Evolutionary conservation across 1,284 basidiomycete genomes (phyloP), one percentile per base, ranked within the genome.

Genomic region (Leccinum subrobustum): DNA sequence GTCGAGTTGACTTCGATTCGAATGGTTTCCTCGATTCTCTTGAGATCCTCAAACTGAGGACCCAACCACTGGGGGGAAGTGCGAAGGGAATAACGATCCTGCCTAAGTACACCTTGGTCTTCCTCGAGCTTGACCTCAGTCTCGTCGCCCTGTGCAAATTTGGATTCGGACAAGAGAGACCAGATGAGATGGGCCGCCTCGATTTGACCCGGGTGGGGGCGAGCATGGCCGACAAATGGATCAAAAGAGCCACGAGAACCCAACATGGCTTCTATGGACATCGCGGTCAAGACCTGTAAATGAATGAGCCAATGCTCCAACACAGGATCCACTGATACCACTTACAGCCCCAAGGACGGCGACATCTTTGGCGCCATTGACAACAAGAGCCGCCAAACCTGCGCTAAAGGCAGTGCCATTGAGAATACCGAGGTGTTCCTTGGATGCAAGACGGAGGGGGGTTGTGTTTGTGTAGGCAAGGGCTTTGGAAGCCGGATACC

Each of bases 191-290:
- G 83, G 2, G 90, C 91, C 0, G 82, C 83, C 70, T 93, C 89
- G 58, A 93, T 81, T 79, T 95, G 93, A 53, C 93, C 93, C 3
- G 92, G 89, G 72, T 95, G 93, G n/a, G 93, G 93, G 29, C 93
- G 84, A 14, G 89, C 86, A 47, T 84, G 77, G 59, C 85, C 81
- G 61, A 95, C 92, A 78, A 96, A 95, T 1, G 88, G 84, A 67
- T 88, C 86, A 70, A 91, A 93, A 0, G 87, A 89, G 9, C 82
- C 88, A 52, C 84, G 84, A 20, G 86, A 83, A 6, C 92, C 92
- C 51, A 84, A 74, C 64, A 92, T 83, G 9, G 92, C 93, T 70
- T 95, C 93, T 11, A 88, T 86, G 16, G 92, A 91, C 81, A 95
- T 84, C 1, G 93, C 92, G 0, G 93, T 95, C 67, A 86, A 84